Evolutionary conservation across 1,284 basidiomycete genomes (phyloP), one percentile per base, ranked within the genome.

Genomic region (Apiotrichum veenhuisii): DNA sequence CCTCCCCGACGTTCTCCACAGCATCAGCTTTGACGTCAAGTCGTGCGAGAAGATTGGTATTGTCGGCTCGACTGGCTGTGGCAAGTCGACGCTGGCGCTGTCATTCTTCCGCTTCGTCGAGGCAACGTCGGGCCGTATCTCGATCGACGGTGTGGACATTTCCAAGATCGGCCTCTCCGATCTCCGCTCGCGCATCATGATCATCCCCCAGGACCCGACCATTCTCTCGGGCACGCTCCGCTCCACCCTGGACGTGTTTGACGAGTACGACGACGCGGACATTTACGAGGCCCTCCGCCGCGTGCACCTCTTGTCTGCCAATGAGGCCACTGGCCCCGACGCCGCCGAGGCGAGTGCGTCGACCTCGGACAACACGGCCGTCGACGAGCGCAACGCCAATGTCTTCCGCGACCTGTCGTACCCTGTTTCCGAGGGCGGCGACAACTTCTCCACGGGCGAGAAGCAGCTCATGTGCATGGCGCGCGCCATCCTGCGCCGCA

Each of bases 41-140:
- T 85, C 90, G 0, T 85, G 88, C 17, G 83, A 78, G 57, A 82
- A 82, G 66, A 78, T 95, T 54, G 95, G 93, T 23, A 87, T 97
- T 58, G 83, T 97, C 5, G 93, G 91, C 50, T 81, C 90, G 47
- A 96, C 93, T 0, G 94, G 95, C 18, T 78, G 79, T 60, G 82
- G 82, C 46, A 83, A 83, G 69, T 89, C 86, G 55, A 96, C 92
- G 1, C 82, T 97, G 18, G 92, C 92, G 0, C 80, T 96, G 26
- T 89, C 88, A 22, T 92, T 97, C 81, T 97, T 98, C 86, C 85
- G 96, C 51, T 95, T 96, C 69, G 90, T 95, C 23, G 92, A 96
- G 68, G 87, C 92, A 0, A 85, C 85, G 0, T 82, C 86, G 67
- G 92, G 92, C 2, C 79, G 80, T 7, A 97, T 98, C 56, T 55